phyloP scores from a whole-genome alignment of 768 basidiomycete genomes.

The Kwoniella shandongensis region DNA sequence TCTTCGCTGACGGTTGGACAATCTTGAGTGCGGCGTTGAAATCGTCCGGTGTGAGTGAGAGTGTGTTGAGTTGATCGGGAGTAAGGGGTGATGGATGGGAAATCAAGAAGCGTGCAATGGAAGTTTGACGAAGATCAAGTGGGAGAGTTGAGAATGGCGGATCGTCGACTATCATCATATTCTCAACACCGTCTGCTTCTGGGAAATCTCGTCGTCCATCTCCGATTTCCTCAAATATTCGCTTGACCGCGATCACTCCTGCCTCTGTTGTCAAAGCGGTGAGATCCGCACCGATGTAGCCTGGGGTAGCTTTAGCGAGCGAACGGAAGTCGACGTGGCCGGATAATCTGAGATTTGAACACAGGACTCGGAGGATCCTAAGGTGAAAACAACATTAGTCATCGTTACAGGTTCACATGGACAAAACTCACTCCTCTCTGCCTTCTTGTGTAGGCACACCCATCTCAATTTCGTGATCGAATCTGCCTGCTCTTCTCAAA shows the following conservation, averaged over 20 bases:
- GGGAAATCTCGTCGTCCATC: slow-evolving; percentile 53
- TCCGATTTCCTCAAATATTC: slow-evolving; percentile 79
- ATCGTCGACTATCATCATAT: slow-evolving; percentile 50
- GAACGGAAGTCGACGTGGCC: slow-evolving; percentile 83
- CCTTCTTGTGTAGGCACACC: slow-evolving; percentile 91
- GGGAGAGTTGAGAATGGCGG: slow-evolving; percentile 56
- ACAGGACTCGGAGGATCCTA: slow-evolving; percentile 85
- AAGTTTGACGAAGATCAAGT: slow-evolving; percentile 57
- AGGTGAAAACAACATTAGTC: neutral
- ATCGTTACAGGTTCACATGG: neutral
- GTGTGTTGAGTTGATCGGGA: slow-evolving; percentile 70
- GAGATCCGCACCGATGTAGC: slow-evolving; percentile 94
- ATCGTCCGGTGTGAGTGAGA: slow-evolving; percentile 77
- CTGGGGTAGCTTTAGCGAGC: slow-evolving; percentile 90
- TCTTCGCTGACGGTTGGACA: slow-evolving; percentile 92
- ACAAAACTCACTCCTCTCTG: slow-evolving; percentile 70
- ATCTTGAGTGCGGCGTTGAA: slow-evolving; percentile 78
- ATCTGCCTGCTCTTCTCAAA: slow-evolving; percentile 85
- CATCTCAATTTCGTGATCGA: slow-evolving; percentile 98
- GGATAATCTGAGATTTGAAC: slow-evolving; percentile 75
- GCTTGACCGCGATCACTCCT: slow-evolving; percentile 92
- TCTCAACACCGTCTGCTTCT: slow-evolving; percentile 32
- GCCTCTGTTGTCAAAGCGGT: slow-evolving; percentile 87
- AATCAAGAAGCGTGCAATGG: slow-evolving; percentile 85
- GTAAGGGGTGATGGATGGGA: slow-evolving; percentile 82